Conservation (phyloP, 176 grass and related monocot genomes). For the Triticum urartu region DNA sequence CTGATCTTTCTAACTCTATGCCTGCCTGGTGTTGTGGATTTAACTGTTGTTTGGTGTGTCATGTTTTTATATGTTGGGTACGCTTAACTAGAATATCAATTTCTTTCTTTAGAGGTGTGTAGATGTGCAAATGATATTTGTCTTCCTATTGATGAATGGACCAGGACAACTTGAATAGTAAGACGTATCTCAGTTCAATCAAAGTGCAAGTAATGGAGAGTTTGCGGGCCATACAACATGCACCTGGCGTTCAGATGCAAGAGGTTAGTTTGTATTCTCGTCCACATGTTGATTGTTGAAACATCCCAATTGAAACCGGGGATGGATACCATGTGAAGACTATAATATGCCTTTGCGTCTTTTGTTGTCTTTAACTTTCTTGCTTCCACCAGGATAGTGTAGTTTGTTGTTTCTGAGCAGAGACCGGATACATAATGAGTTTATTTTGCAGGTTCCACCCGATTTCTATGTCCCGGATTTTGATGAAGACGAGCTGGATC, state of each 20-base stretch:
- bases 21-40: not conserved
- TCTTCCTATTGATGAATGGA: constrained; percentile 33
- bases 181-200: constrained; percentile 87
- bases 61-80: constrained; percentile 12
- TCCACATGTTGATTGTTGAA: constrained; percentile 8
- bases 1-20: not conserved
- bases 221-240: constrained; percentile 88
- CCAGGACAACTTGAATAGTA: constrained; percentile 94
- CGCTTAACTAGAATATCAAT: not conserved
- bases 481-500: constrained; percentile 93
- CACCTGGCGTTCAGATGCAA: constrained; percentile 98
- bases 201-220: constrained; percentile 97
- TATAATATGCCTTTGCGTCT: not conserved
- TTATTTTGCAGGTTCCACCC: constrained; percentile 84
- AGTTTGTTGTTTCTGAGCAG: not conserved
- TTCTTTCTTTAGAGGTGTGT: constrained; percentile 1
- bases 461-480: constrained; percentile 93
- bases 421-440: not conserved
- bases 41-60: not conserved
- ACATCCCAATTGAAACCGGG: not conserved
- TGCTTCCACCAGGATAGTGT: not conserved
- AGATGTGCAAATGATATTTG: constrained; percentile 3
- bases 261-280: constrained; percentile 48
- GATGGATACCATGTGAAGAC: not conserved
- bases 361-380: not conserved